A percentile compares a stretch with the other conserved stretches of the same genome.
Evolutionary conservation across 768 basidiomycete genomes (phyloP).

Genomic region (Pisolithus orientalis): DNA sequence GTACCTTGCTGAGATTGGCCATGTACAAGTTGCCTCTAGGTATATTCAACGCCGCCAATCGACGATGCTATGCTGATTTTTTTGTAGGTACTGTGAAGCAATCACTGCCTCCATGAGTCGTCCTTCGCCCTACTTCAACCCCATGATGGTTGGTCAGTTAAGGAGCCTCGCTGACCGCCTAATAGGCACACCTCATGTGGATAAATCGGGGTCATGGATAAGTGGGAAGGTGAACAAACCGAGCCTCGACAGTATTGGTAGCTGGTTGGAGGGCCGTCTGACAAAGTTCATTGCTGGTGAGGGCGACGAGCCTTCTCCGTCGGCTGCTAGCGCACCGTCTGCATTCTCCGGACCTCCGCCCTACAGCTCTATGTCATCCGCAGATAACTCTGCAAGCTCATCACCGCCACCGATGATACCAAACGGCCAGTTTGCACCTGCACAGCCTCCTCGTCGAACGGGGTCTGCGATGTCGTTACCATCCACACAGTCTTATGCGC

Average conservation of each 20-base stretch:
- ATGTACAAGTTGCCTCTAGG: constrained; percentile 72
- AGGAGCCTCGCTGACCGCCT: constrained; percentile 77
- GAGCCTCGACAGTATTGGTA: constrained; percentile 85
- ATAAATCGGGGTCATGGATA: constrained; percentile 84
- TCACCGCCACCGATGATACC: constrained; percentile 62
- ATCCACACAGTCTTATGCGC: constrained; percentile 39
- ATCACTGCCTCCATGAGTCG: constrained; percentile 63
- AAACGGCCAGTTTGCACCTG: constrained; percentile 29
- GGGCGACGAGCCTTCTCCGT: constrained; percentile 42
- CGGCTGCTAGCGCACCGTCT: constrained; percentile 33
- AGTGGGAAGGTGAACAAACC: constrained; percentile 83
- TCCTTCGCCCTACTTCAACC: constrained; percentile 60
- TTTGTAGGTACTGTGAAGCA: constrained; percentile 86
- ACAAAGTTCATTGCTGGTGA: constrained; percentile 96
- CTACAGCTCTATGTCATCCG: constrained; percentile 87
- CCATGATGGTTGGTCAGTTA: constrained; percentile 63
- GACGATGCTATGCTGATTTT: constrained; percentile 1
- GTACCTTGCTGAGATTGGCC: constrained; percentile 74
- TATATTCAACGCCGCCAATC: constrained; percentile 22
- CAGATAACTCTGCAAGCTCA: constrained; percentile 64
- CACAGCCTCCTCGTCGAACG: constrained; percentile 48
- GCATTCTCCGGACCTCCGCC: constrained; percentile 77
- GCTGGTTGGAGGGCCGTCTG: constrained; percentile 87
- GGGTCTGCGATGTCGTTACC: constrained; percentile 66
- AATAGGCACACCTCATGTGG: constrained; percentile 60